Percentiles rank a stretch among this genome's conserved stretches.
phyloP scores from a whole-genome alignment of 1,284 basidiomycete genomes.

The Microbotryomycetes sp. region DNA sequence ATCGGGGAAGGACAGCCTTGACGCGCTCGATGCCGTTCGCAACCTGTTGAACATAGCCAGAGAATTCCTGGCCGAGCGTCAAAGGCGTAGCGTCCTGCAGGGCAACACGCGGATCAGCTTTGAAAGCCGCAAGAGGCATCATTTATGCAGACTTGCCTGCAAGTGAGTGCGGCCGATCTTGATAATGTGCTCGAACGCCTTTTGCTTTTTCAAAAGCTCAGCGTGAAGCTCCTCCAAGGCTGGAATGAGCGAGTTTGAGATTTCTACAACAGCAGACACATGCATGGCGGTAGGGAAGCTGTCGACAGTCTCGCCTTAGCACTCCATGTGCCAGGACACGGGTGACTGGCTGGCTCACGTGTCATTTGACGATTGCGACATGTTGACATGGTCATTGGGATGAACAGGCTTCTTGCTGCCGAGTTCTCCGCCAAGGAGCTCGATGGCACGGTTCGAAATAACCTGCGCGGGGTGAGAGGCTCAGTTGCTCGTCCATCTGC shows the following conservation, averaged over 20 bases:
- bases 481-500: not conserved
- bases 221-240: slow-evolving; percentile 75
- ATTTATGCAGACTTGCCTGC: slow-evolving; percentile 49
- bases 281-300: slow-evolving; percentile 99
- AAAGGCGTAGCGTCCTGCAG: slow-evolving; percentile 88
- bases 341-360: slow-evolving; percentile 51
- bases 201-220: slow-evolving; percentile 73
- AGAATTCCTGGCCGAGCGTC: slow-evolving; percentile 97
- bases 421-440: slow-evolving; percentile 88
- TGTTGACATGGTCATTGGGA: slow-evolving; percentile 99
- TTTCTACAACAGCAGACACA: slow-evolving; percentile 87
- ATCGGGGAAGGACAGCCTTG: slow-evolving; percentile 71
- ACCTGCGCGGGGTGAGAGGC: slow-evolving; percentile 52
- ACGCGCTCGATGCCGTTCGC: slow-evolving; percentile 84
- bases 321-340: too few species aligned
- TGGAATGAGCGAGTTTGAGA: slow-evolving; percentile 72
- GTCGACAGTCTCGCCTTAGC: too few species aligned
- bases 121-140: not conserved
- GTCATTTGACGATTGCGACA: slow-evolving; percentile 98
- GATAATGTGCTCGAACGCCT: slow-evolving; percentile 80
- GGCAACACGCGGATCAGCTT: not conserved
- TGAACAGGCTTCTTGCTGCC: slow-evolving; percentile 97
- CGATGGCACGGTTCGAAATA: slow-evolving; percentile 97
- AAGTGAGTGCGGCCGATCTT: slow-evolving; percentile 99
- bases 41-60: slow-evolving; percentile 93